Percentiles rank a stretch among this genome's conserved stretches.
Conservation (phyloP, 805 yeast genomes). For the Groenewaldozyma salmanticensis region DNA sequence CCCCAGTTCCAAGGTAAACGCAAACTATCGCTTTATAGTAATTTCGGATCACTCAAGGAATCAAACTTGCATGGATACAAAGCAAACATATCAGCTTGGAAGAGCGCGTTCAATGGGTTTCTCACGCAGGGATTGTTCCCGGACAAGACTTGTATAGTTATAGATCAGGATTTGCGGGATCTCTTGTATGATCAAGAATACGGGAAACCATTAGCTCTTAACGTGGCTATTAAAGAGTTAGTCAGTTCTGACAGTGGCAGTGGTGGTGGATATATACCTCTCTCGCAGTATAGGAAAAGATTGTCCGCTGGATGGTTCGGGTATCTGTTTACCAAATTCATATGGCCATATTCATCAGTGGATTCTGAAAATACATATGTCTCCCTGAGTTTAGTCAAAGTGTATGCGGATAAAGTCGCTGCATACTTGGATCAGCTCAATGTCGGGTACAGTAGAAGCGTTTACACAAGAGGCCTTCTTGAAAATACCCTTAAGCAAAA, state of each 20-base stretch:
- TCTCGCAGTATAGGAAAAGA: not conserved
- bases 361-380: not conserved
- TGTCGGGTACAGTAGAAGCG: not conserved
- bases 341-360: not conserved
- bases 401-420: not conserved
- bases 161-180: conserved; percentile 18
- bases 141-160: conserved; percentile 21
- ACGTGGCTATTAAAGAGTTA: conserved; percentile 23
- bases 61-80: conserved; percentile 39
- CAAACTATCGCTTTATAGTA: conserved; percentile 39
- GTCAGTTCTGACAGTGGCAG: no score
- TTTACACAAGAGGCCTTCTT: not conserved
- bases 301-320: not conserved
- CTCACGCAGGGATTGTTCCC: conserved; percentile 20
- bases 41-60: conserved; percentile 35
- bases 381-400: not conserved
- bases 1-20: conserved; percentile 33
- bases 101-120: conserved; percentile 26
- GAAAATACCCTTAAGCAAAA: not conserved
- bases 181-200: conserved; percentile 18
- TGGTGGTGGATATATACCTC: not conserved
- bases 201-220: conserved; percentile 26
- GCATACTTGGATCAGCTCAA: not conserved
- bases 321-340: not conserved
- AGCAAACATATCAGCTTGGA: conserved; percentile 43